Base-by-base conservation (phyloP, 306 rosid species). In the Begonia peltatifolia region DNA sequence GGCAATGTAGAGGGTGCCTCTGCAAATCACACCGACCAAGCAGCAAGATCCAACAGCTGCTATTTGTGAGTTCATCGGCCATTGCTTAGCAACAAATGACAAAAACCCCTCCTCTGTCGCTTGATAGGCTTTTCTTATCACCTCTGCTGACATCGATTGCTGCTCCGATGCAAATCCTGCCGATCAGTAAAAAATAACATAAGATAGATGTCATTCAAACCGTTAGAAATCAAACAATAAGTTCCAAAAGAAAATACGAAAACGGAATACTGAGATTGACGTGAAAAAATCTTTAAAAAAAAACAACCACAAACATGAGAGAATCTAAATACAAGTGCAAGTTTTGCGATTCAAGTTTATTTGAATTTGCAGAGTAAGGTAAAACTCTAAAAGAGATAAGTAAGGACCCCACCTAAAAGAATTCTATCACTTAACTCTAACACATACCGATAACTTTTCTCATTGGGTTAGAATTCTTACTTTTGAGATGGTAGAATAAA, bases 11-110 rank as follows among this genome's bases (percentile, higher is more conserved):
- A 89, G 97, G 53, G 55, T 53, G 61, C 89, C 84, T 6, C 79
- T 75, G 68, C 97, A 89, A 66, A 89, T 74, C 63, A 89, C 87
- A 36, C 95, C 87, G 63, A 65, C 83, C 71, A 89, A 75, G 72
- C 95, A 84, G 74, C 97, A 89, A 48, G 97, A 71, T 58, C 97
- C 97, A 63, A 89, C 97, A 6, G 95, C 87, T 55, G 97, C 97
- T 64, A 84, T 76, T 56, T 89, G 97, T 18, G 97, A 87, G 55
- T 82, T 89, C 52, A 78, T 50, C 23, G 86, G 82, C 97, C 97
- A 89, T 20, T 59, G 93, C 64, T 84, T 84, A 2, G 90, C 72
- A 50, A 89, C 97, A 48, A 89, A 12, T 4, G 90, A 83, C 48
- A 84, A 66, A 70, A 89, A 89, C 25, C 97, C 97, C 67, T 84